Conservation (phyloP, 1,284 basidiomycete species). For the Boletus calvinii region DNA sequence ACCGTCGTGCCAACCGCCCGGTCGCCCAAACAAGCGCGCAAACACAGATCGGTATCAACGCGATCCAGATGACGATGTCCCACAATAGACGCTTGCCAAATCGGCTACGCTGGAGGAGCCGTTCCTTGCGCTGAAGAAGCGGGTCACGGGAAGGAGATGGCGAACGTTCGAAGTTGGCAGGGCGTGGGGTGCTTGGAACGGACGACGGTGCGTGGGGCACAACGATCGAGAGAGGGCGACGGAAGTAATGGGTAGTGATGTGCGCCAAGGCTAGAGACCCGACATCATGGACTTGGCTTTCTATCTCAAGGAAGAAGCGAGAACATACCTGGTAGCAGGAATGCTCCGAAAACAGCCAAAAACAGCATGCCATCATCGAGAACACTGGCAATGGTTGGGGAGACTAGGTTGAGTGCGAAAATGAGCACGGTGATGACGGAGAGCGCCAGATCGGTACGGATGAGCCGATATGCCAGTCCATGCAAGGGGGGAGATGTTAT, state of each 20-base stretch:
- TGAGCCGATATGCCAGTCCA: constrained; percentile 40
- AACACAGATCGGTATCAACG: constrained; percentile 52
- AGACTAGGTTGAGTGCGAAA: constrained; percentile 44
- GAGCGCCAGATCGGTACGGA: constrained; percentile 50
- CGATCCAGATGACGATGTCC: constrained; percentile 70
- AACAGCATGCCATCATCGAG: constrained; percentile 51
- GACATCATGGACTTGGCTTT: neutral
- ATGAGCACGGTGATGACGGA: constrained; percentile 40
- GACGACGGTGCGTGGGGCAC: constrained; percentile 46
- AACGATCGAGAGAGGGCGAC: constrained; percentile 65
- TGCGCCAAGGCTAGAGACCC: constrained; percentile 53
- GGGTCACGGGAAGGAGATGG: constrained; percentile 45
- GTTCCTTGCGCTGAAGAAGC: constrained; percentile 73
- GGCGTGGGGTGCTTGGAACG: constrained; percentile 19
- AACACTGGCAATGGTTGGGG: constrained; percentile 35
- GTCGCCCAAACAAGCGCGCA: constrained; percentile 54
- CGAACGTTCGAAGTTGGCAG: constrained; percentile 10
- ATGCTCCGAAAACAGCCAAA: constrained; percentile 52
- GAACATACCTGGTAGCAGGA: constrained; percentile 54
- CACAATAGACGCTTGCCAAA: constrained; percentile 62
- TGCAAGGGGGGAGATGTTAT: constrained; percentile 48
- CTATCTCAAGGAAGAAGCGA: neutral
- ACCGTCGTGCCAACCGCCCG: constrained; percentile 45
- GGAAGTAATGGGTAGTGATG: constrained; percentile 66
- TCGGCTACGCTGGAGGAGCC: constrained; percentile 63